Evolutionary conservation across 169 alveolate genomes (phyloP).

Genomic region (Neospora caninum): DNA sequence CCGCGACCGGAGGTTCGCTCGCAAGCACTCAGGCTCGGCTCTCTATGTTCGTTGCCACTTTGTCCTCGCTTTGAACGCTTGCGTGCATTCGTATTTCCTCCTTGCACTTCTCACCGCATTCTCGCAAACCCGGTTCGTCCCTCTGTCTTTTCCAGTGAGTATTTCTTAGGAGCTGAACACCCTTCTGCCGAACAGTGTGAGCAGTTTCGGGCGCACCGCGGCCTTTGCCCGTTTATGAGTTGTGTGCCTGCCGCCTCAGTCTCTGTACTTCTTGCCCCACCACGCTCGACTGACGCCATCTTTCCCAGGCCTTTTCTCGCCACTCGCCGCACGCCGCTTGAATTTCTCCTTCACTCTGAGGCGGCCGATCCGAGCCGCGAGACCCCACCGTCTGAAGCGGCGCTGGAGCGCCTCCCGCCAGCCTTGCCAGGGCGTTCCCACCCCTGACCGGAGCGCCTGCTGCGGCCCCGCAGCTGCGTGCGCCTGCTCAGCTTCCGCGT

Average conservation of each 20-base stretch:
- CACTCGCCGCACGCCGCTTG: not conserved
- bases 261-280: not conserved
- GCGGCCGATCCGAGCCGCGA: not conserved
- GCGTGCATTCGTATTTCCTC: too few relatives aligned
- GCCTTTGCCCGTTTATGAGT: too few relatives aligned
- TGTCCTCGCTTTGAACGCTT: too few relatives aligned
- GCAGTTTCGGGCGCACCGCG: too few relatives aligned
- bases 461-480: conserved; percentile 10
- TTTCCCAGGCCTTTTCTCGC: not conserved
- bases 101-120: too few relatives aligned
- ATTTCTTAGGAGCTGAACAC: too few relatives aligned
- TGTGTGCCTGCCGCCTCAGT: not conserved
- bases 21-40: too few relatives aligned
- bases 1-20: too few relatives aligned
- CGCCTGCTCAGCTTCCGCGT: not conserved
- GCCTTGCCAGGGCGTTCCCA: not conserved
- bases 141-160: too few relatives aligned
- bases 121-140: too few relatives aligned
- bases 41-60: too few relatives aligned
- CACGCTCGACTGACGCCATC: not conserved
- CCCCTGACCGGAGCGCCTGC: conserved; percentile 9
- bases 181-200: too few relatives aligned
- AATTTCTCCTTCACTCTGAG: not conserved
- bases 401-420: conserved; percentile 23
- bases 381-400: not conserved